phyloP scores from a whole-genome alignment of 306 rosid genomes.

The Canavalia ensiformis region DNA sequence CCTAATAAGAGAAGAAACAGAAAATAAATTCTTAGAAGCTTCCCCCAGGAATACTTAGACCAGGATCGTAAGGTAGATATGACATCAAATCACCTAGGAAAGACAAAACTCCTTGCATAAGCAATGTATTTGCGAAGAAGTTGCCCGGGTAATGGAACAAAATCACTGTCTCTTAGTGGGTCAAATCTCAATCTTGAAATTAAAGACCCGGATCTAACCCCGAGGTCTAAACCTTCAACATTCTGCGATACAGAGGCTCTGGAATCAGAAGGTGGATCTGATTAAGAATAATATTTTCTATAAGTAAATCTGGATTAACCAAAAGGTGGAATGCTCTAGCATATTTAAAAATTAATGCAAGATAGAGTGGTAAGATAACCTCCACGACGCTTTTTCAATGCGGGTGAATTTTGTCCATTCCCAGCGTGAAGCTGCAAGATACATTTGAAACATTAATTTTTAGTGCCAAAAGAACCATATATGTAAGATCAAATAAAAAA shows the following conservation, averaged over 20 bases:
- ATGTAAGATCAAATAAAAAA: constrained; percentile 40
- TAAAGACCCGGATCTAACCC: constrained; percentile 65
- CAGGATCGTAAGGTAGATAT: constrained; percentile 39
- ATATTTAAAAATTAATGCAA: constrained; percentile 36
- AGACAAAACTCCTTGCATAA: constrained; percentile 83
- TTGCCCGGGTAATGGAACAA: constrained; percentile 85
- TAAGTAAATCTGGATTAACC: constrained; percentile 42
- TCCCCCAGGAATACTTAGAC: constrained; percentile 40
- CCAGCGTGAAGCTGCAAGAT: constrained; percentile 86
- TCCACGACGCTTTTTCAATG: constrained; percentile 71
- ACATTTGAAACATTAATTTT: constrained; percentile 41
- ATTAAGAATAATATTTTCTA: constrained; percentile 38
- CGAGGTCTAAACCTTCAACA: constrained; percentile 57
- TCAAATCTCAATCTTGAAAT: constrained; percentile 83
- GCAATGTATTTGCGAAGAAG: constrained; percentile 95
- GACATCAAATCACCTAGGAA: constrained; percentile 77
- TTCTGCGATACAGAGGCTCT: constrained; percentile 59
- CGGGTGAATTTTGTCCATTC: constrained; percentile 62
- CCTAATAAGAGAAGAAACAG: constrained; percentile 59
- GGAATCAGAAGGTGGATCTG: constrained; percentile 59
- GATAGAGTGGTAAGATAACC: constrained; percentile 54
- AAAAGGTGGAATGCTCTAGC: constrained; percentile 39
- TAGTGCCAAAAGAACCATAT: constrained; percentile 36
- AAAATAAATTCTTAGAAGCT: constrained; percentile 36
- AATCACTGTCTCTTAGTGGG: constrained; percentile 69